Evolutionary conservation across 1,284 basidiomycete genomes (phyloP), one percentile per base, ranked within the genome.

Genomic region (Heimioporus punctisporus): DNA sequence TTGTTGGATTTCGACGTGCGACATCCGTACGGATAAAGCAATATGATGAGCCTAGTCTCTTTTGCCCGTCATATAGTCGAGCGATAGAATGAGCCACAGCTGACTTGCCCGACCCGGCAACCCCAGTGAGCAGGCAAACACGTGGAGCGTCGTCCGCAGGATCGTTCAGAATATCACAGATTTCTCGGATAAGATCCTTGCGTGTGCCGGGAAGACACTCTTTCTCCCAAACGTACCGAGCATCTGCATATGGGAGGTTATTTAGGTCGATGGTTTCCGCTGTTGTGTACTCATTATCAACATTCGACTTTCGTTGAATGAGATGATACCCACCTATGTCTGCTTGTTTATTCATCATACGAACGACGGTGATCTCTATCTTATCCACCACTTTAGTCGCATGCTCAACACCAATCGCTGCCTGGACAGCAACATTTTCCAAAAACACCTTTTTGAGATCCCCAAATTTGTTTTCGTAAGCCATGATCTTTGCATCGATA

Each of bases 1-100:
- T 46, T n/a, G 19, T 12, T 7, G 40, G 51, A 24, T 52, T 52
- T 15, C 39, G 45, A 5, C 23, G 41, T 6, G 45, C 45, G 8
- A 42, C 12, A 15, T 52, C 51, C 6, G 5, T 28, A 15, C 37
- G 21, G 21, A 27, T 27, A n/a, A 52, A 47, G 23, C n/a, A 52
- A 24, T 23, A 52, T 15, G 51, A 41, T 21, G 39, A 41, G 11
- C 17, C 39, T 11, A 41, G 10, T 11, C 39, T 41, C 6, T 17
- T n/a, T 15, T 50, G 24, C 15, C 17, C 42, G n/a, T 52, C 51
- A 12, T 42, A 47, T 25, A 37, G 19, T 23, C 24, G 51, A 42
- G 51, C 51, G 39, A 52, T 27, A 5, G 45, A n/a, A 26, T 54
- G 52, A 6, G 52, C 52, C 2, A 54, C 42, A 4, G 52, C 47